Evolutionary conservation across 225 moss, liverwort and hornwort species (phyloP).

Genomic region (Sphagnum tenellum): DNA sequence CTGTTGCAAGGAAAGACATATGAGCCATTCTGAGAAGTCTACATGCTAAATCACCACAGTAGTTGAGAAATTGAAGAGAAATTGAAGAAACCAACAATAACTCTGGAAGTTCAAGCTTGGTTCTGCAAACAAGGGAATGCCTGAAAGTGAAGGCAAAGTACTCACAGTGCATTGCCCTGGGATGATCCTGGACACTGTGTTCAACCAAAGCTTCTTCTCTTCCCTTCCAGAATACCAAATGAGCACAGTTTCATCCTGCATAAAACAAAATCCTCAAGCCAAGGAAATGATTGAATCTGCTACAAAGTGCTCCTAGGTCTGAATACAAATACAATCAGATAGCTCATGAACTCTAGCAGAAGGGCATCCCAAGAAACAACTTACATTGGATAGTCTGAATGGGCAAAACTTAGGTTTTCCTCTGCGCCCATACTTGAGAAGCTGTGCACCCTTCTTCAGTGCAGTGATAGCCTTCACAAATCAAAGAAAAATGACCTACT

Average conservation of each 20-base stretch:
- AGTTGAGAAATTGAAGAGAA: too few relatives aligned
- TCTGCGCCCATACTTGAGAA: constrained; percentile 57
- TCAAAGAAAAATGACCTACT: too few relatives aligned
- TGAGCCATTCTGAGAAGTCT: too few relatives aligned
- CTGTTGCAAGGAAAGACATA: constrained; percentile 20
- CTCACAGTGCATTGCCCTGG: constrained; percentile 98
- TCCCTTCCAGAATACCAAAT: constrained; percentile 88
- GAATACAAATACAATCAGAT: neutral
- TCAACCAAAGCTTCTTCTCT: constrained; percentile 89
- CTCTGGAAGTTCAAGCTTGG: too few relatives aligned
- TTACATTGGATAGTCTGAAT: constrained; percentile 44
- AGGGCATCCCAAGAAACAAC: constrained; percentile 4
- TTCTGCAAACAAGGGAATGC: too few relatives aligned
- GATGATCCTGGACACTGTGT: constrained; percentile 59
- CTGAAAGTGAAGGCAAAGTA: constrained; percentile 4
- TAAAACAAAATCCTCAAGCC: too few relatives aligned
- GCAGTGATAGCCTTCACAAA: constrained; percentile 54
- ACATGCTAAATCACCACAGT: too few relatives aligned
- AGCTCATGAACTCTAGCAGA: too few relatives aligned
- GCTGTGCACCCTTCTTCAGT: constrained; percentile 48
- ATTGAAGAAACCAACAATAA: too few relatives aligned
- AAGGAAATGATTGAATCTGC: too few relatives aligned
- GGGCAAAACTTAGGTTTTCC: constrained; percentile 63
- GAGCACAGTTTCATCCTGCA: constrained; percentile 74
- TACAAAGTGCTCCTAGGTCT: neutral